Percentiles rank a stretch among this genome's conserved stretches.
Evolutionary conservation across 371 early-diverging fungal species (phyloP).

Genomic region (Edhazardia aedis): DNA sequence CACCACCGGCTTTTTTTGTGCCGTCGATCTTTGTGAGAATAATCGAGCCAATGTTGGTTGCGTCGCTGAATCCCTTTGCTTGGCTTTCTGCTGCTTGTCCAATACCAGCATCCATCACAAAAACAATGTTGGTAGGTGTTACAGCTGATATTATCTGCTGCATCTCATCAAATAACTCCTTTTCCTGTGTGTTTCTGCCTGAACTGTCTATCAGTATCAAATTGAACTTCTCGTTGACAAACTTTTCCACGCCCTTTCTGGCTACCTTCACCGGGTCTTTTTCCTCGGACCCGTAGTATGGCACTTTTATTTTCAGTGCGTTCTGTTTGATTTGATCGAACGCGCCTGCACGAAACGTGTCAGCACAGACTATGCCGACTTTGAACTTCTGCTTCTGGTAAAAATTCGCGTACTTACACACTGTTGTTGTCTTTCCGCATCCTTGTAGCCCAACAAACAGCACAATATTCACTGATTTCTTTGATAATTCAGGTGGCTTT

Average conservation of each 20-base stretch:
- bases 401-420: slow-evolving; percentile 82
- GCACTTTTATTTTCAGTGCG: slow-evolving; percentile 83
- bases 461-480: slow-evolving; percentile 61
- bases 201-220: slow-evolving; percentile 94
- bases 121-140: slow-evolving; percentile 69
- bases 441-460: slow-evolving; percentile 99
- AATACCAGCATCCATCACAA: slow-evolving; percentile 97
- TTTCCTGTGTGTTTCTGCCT: slow-evolving; percentile 90
- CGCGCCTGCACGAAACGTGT: slow-evolving; percentile 98
- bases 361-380: slow-evolving; percentile 81
- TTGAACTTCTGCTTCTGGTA: slow-evolving; percentile 91
- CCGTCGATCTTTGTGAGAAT: slow-evolving; percentile 98
- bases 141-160: slow-evolving; percentile 66
- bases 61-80: slow-evolving; percentile 75
- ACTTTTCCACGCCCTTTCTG: slow-evolving; percentile 71
- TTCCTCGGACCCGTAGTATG: slow-evolving; percentile 76
- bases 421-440: slow-evolving; percentile 89
- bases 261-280: slow-evolving; percentile 83
- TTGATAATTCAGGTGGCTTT: slow-evolving; percentile 62
- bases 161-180: slow-evolving; percentile 91
- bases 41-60: slow-evolving; percentile 83
- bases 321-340: slow-evolving; percentile 98
- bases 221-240: slow-evolving; percentile 79
- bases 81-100: slow-evolving; percentile 93
- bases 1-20: slow-evolving; percentile 94